phyloP scores from a whole-genome alignment of 305 asterid genomes.

The Andrographis paniculata region DNA sequence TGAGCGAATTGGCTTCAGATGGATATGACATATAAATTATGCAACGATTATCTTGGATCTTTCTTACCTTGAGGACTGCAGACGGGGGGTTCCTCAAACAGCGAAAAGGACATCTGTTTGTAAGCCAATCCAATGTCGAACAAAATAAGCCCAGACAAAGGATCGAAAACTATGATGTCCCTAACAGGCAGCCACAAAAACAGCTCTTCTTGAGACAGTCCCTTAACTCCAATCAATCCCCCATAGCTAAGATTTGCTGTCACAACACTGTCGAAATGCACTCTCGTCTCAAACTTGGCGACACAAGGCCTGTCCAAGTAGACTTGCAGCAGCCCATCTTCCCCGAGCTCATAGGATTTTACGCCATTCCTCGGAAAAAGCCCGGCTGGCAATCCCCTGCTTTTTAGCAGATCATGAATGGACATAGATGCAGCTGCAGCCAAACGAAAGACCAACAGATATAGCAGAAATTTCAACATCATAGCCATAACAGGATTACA shows the following conservation, averaged over 20 bases:
- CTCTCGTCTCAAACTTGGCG: constrained; percentile 52
- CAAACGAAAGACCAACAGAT: constrained; percentile 18
- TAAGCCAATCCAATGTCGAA: constrained; percentile 65
- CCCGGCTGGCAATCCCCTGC: constrained; percentile 56
- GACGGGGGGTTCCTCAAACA: constrained; percentile 57
- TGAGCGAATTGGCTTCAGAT: constrained; percentile 14
- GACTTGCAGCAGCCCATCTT: constrained; percentile 42
- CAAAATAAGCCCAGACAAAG: constrained; percentile 51
- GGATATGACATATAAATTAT: too few relatives aligned
- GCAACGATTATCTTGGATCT: background rate
- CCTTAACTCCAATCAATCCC: constrained; percentile 50
- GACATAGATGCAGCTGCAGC: constrained; percentile 18
- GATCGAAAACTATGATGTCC: constrained; percentile 42
- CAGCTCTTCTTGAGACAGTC: constrained; percentile 56
- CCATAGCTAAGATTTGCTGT: constrained; percentile 60
- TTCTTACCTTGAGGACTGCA: constrained; percentile 42
- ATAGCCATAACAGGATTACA: too few relatives aligned
- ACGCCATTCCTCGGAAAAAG: constrained; percentile 59
- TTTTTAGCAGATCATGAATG: constrained; percentile 45
- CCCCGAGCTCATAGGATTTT: constrained; percentile 37
- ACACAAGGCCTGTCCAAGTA: constrained; percentile 47
- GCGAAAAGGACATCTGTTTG: constrained; percentile 52
- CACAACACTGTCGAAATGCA: constrained; percentile 45
- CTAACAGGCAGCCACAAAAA: constrained; percentile 63
- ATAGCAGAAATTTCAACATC: constrained; percentile 15